Base-by-base conservation (phyloP, 768 basidiomycete species). In the Boletus bicolor region DNA sequence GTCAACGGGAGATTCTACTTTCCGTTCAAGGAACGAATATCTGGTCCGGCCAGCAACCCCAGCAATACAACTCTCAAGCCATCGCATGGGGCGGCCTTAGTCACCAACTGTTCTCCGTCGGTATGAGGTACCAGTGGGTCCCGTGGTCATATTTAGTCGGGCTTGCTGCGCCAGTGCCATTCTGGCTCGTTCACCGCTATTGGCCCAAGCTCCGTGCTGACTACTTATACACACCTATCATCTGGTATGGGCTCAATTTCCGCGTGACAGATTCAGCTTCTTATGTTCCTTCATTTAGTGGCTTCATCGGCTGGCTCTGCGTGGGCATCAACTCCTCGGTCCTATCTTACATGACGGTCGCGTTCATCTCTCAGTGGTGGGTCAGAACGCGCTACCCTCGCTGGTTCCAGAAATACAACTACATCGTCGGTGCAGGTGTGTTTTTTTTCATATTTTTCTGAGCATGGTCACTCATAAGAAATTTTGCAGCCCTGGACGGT, bases 21-120 rank as follows among this genome's bases (percentile, higher is more conserved):
- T 79, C 77, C 6, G 76, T 81, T 0, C 72, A 85, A 60, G 83
- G 83, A 34, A 83, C 84, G 24, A 66, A 65, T 44, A 65, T 70
- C 28, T 70, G 70, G 69, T 69, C 71, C 0, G 71, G 69, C 0
- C 69, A 70, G 12, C 68, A 68, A 51, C 57, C 64, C 5, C 70
- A 70, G 36, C 51, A 55, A 37, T 71, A 71, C 47, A 68, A 70
- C 35, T 70, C 68, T 10, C 68, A 65, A 44, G 75, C 73, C 1
- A 70, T 77, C 36, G 62, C 70, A 2, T 77, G 72, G 73, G 76
- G 76, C 44, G 76, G 73, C 9, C 68, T 77, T 1, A 66, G 66
- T 32, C 64, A 68, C 34, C 41, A 75, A 36, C 59, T 77, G 39
- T 76, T 76, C 51, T 64, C 67, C 2, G 56, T 57, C 2, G 63